Evolutionary conservation across 345 rosid species (phyloP).

Genomic region (Boechera retrofracta): DNA sequence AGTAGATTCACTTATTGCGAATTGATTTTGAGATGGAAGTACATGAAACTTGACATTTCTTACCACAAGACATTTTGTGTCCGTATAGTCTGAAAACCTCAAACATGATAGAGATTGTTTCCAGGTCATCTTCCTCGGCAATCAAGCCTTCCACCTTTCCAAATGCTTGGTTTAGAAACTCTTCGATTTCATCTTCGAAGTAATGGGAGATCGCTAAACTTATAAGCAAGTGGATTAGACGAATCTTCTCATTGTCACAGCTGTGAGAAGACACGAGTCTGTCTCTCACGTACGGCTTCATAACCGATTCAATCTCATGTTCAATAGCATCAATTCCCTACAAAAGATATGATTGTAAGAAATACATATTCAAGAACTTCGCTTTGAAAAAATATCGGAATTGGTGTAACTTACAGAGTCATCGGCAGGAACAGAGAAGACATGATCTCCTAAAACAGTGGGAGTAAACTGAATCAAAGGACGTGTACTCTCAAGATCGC

Average conservation of each 20-base stretch:
- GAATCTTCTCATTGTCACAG: constrained; percentile 1
- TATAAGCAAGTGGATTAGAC: not conserved
- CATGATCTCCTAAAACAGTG: constrained; percentile 26
- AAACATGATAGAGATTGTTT: constrained; percentile 20
- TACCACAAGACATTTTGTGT: constrained; percentile 11
- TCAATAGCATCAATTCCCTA: not conserved
- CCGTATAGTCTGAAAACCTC: not conserved
- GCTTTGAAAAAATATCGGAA: not conserved
- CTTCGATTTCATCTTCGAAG: not conserved
- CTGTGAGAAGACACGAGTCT: not conserved
- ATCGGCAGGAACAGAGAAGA: constrained; percentile 10
- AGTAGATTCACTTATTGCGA: no score
- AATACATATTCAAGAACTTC: not conserved
- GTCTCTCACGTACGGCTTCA: constrained; percentile 12
- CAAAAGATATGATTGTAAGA: not conserved
- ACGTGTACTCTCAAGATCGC: constrained; percentile 28
- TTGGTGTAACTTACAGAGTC: not conserved
- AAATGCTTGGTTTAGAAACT: not conserved
- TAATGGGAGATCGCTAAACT: not conserved
- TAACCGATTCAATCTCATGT: constrained; percentile 12
- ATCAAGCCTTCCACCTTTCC: not conserved
- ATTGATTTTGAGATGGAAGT: no score
- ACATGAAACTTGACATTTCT: not conserved
- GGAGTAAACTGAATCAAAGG: constrained; percentile 23
- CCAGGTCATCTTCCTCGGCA: not conserved